These are phyloP conservation scores for Curvularia eragrostidis DNA, from an alignment of 2,329 filamentous ascomycete species.

Conservation along the genomic window DNA sequence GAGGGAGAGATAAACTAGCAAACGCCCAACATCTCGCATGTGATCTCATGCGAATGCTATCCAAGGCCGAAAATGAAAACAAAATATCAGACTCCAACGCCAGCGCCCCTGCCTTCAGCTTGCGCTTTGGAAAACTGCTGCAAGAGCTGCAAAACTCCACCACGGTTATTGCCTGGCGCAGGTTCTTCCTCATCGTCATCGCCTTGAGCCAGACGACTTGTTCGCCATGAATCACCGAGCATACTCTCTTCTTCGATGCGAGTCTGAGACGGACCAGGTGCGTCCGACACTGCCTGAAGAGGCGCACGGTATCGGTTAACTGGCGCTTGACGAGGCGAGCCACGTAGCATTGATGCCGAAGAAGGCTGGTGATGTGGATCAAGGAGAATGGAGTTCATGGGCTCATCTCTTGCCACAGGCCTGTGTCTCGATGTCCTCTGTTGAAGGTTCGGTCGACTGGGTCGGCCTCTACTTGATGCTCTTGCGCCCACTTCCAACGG, in stretches of 20 bases:
- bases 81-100: constrained; percentile 38
- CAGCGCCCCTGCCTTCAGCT: constrained; percentile 55
- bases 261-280: constrained; percentile 13
- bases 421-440: constrained; percentile 35
- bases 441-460: constrained; percentile 29
- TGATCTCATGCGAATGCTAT: constrained; percentile 11
- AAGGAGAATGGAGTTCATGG: constrained; percentile 74
- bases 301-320: constrained; percentile 51
- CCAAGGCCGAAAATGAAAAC: not conserved
- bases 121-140: constrained; percentile 72
- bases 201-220: constrained; percentile 50
- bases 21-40: constrained; percentile 9
- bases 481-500: constrained; percentile 52
- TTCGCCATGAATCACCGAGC: constrained; percentile 66
- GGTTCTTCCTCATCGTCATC: constrained; percentile 59
- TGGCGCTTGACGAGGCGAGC: constrained; percentile 57
- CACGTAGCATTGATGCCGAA: constrained; percentile 55
- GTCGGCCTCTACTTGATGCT: constrained; percentile 37
- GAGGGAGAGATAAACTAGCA: not conserved
- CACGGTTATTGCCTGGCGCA: constrained; percentile 50
- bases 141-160: constrained; percentile 69
- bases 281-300: constrained; percentile 32
- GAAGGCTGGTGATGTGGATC: constrained; percentile 78
- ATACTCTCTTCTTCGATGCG: constrained; percentile 63
- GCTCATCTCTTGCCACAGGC: constrained; percentile 54